These are phyloP conservation scores for Venturia effusa DNA, from an alignment of 2,329 filamentous ascomycete genomes.

Conservation along the genomic window DNA sequence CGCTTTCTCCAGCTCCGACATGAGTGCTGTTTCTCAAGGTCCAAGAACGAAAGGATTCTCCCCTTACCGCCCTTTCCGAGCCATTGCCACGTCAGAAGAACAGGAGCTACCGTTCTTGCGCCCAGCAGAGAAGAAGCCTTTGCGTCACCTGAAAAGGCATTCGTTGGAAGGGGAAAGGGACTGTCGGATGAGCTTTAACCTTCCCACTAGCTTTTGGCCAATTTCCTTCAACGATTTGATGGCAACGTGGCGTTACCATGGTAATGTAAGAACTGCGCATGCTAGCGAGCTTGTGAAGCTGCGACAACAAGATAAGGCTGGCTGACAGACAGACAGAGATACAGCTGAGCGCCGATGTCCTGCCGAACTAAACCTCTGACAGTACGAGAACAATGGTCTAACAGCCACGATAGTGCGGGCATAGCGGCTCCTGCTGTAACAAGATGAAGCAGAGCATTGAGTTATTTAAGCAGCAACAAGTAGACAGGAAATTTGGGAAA, in stretches of 20 bases:
- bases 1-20: too few relatives aligned
- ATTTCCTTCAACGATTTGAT: not conserved
- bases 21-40: too few relatives aligned
- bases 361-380: not conserved
- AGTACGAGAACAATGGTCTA: not conserved
- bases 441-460: not conserved
- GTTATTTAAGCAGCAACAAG: not conserved
- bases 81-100: not conserved
- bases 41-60: too few relatives aligned
- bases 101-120: not conserved
- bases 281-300: not conserved
- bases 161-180: too few relatives aligned
- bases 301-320: not conserved
- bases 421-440: not conserved
- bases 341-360: not conserved
- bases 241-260: not conserved
- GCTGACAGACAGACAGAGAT: not conserved
- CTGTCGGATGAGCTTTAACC: too few relatives aligned
- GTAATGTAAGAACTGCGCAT: not conserved
- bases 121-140: not conserved
- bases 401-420: not conserved
- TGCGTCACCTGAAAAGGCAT: not conserved
- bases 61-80: not conserved
- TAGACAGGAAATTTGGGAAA: not conserved
- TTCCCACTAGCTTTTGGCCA: too few relatives aligned